Conservation (phyloP, 2,329 filamentous ascomycete species). For the Apiospora phragmitis region DNA sequence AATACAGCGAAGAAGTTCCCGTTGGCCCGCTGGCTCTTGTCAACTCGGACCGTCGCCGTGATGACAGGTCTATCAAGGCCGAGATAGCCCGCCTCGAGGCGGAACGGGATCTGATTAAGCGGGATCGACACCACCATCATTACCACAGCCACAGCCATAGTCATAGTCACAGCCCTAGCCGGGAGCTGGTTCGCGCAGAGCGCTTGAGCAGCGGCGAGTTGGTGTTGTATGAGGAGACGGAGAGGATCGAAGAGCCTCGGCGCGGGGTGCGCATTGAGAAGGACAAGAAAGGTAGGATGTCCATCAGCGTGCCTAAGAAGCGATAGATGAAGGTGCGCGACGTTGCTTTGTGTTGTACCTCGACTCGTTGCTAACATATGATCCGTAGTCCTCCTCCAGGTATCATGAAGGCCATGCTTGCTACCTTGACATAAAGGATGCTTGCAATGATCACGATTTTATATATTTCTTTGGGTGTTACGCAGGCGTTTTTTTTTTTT, state of each 20-base stretch:
- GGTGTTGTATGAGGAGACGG: conserved; percentile 62
- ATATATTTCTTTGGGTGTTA: background rate
- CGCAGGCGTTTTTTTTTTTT: background rate
- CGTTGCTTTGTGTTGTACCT: conserved; percentile 16
- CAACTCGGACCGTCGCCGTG: conserved; percentile 37
- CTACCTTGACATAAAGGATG: conserved; percentile 60
- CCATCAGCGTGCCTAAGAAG: conserved; percentile 76
- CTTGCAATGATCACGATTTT: background rate
- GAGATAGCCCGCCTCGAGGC: conserved; percentile 73
- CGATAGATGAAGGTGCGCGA: conserved; percentile 53
- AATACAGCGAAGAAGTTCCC: conserved; percentile 29
- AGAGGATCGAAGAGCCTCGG: conserved; percentile 53
- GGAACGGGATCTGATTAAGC: conserved; percentile 43
- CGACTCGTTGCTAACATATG: background rate
- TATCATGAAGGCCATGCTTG: conserved; percentile 69
- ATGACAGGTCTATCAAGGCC: conserved; percentile 66
- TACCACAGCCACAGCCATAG: conserved; percentile 34
- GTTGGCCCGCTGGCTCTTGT: conserved; percentile 43
- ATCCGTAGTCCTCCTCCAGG: conserved; percentile 58
- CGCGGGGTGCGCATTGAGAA: conserved; percentile 73
- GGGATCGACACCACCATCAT: conserved; percentile 25
- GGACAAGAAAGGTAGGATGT: conserved; percentile 95
- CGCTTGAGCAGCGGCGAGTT: conserved; percentile 61
- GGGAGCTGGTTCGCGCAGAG: conserved; percentile 58
- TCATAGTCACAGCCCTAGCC: conserved; percentile 44